Evolutionary conservation across 139 green algal species (phyloP).

Genomic region (Microglena sp.): DNA sequence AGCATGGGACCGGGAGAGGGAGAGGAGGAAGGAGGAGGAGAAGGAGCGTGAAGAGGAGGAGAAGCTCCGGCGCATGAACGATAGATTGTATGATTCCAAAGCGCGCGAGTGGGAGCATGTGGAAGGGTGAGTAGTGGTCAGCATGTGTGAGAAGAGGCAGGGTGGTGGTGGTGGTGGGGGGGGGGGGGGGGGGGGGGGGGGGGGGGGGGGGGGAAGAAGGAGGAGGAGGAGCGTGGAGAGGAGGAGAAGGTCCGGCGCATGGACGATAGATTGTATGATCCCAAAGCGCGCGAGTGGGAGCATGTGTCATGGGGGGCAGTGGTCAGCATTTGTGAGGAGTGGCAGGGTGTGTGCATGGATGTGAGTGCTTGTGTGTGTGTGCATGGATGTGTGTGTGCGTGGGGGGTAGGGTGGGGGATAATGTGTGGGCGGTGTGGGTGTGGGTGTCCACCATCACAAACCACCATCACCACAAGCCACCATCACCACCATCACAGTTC

Average conservation of each 20-base stretch:
- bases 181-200: constrained; percentile 5
- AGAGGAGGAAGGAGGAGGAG: constrained; percentile 37
- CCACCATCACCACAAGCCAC: too few relatives aligned
- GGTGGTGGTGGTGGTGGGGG: not conserved
- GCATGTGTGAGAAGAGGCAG: too few relatives aligned
- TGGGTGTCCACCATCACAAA: too few relatives aligned
- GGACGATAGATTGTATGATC: constrained; percentile 38
- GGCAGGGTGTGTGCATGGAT: too few relatives aligned
- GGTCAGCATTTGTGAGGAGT: too few relatives aligned
- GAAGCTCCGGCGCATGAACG: constrained; percentile 20
- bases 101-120: constrained; percentile 48
- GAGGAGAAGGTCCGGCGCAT: constrained; percentile 23
- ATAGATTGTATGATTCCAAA: constrained; percentile 38
- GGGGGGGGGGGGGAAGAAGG: constrained; percentile 35
- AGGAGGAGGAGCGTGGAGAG: constrained; percentile 22
- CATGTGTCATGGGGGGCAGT: constrained; percentile 31
- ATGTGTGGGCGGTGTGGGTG: too few relatives aligned
- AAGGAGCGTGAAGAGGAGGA: constrained; percentile 24
- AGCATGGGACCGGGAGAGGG: constrained; percentile 14
- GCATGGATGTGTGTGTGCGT: too few relatives aligned
- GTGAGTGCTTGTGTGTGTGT: too few relatives aligned
- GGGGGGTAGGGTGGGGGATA: too few relatives aligned
- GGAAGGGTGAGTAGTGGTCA: constrained; percentile 32
- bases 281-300: constrained; percentile 5
- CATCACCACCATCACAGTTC: too few relatives aligned